phyloP scores from a whole-genome alignment of 805 yeast species.

The Yamadazyma sp. region DNA sequence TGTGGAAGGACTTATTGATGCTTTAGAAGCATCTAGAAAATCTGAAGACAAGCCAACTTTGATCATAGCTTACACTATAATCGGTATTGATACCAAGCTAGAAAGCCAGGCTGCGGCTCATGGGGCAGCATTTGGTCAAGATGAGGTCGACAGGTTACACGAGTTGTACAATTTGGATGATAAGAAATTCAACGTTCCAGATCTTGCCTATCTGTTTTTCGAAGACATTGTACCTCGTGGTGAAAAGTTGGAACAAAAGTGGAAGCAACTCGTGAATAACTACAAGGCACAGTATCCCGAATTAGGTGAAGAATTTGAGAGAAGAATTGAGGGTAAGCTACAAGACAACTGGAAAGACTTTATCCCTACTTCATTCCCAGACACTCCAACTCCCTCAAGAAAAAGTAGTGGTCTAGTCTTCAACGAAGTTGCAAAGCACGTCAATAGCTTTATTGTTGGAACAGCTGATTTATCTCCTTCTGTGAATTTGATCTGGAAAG shows the following conservation, averaged over 20 bases:
- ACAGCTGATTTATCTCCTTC: conserved; percentile 37
- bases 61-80: conserved; percentile 32
- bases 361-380: conserved; percentile 20
- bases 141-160: conserved; percentile 24
- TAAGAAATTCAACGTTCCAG: conserved; percentile 22
- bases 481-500: conserved; percentile 29
- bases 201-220: conserved; percentile 29
- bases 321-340: conserved; percentile 27
- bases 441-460: conserved; percentile 31
- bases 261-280: conserved; percentile 22
- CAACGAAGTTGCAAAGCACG: conserved; percentile 24
- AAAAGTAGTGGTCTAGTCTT: conserved; percentile 28
- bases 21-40: conserved; percentile 31
- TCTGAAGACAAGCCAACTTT: conserved; percentile 32
- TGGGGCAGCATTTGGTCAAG: conserved; percentile 36
- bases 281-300: conserved; percentile 27
- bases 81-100: conserved; percentile 32
- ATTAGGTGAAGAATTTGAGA: conserved; percentile 23
- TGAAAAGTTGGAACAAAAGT: conserved; percentile 18
- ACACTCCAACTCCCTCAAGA: conserved; percentile 25
- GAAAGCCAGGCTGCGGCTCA: conserved; percentile 33
- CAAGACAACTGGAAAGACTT: conserved; percentile 24
- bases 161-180: conserved; percentile 20
- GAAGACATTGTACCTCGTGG: conserved; percentile 23
- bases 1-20: conserved; percentile 29